phyloP scores from a whole-genome alignment of 1,139 yeast species.

The Suhomyces ambrosiae region DNA sequence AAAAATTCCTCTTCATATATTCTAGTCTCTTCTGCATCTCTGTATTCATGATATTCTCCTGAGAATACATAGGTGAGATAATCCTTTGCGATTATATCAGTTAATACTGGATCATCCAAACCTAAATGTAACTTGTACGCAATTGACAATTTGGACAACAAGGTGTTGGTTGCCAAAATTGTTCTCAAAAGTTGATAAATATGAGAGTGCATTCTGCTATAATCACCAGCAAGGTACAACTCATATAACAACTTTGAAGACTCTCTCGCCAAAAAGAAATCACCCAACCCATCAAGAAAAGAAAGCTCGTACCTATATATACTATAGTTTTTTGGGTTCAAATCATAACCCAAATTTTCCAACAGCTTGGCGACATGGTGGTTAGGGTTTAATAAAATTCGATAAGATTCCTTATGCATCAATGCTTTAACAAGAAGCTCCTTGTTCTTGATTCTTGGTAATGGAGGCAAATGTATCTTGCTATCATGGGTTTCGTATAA shows the following conservation, averaged over 20 bases:
- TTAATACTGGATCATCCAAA: conserved; percentile 30
- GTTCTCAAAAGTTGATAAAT: conserved; percentile 37
- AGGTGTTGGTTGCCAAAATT: conserved; percentile 44
- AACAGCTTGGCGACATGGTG: conserved; percentile 36
- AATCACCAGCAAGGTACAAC: conserved; percentile 22
- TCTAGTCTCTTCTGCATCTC: conserved; percentile 24
- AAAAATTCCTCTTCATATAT: conserved; percentile 47
- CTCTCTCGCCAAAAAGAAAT: conserved; percentile 43
- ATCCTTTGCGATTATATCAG: conserved; percentile 16
- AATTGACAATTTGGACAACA: conserved; percentile 40
- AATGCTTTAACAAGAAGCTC: conserved; percentile 38
- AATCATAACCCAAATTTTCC: conserved; percentile 18
- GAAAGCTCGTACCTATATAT: conserved; percentile 40
- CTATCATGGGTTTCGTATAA: conserved; percentile 28
- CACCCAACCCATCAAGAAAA: conserved; percentile 50
- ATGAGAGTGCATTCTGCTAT: conserved; percentile 21
- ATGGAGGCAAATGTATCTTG: conserved; percentile 35
- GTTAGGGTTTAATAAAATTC: conserved; percentile 33
- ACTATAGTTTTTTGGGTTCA: conserved; percentile 23
- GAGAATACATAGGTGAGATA: conserved; percentile 17
- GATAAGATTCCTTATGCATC: conserved; percentile 44
- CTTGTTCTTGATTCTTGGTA: conserved; percentile 38
- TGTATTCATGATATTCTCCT: conserved; percentile 17
- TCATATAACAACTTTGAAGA: conserved; percentile 40
- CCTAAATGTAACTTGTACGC: conserved; percentile 43